Percentiles rank a stretch among this genome's conserved stretches.
Conservation (phyloP, 169 alveolate genomes). For the Plasmodium sp. region DNA sequence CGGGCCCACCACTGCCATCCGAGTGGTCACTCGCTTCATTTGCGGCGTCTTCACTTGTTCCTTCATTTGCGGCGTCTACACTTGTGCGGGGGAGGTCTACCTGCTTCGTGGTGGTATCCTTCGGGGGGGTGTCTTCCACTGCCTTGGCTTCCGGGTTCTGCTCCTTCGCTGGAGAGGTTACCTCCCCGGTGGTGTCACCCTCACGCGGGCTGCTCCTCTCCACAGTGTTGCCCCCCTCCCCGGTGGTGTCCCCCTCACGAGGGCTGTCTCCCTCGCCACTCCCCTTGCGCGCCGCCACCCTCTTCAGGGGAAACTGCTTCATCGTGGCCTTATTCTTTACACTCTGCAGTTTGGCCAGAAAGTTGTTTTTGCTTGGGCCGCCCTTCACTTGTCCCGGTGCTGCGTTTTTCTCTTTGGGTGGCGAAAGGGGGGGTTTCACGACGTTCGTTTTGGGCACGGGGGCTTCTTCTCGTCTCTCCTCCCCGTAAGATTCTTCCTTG, state of each 20-base stretch:
- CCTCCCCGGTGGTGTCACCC: not conserved
- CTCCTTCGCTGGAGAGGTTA: not conserved
- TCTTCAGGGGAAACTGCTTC: not conserved
- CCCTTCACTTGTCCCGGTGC: not conserved
- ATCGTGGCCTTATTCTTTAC: not conserved
- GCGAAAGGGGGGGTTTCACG: not conserved
- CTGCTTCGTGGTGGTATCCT: not conserved
- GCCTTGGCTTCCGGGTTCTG: not conserved
- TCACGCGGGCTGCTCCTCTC: not conserved
- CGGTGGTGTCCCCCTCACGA: not conserved
- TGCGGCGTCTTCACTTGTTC: not conserved
- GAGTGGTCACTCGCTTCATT: not conserved
- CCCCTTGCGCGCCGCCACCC: not conserved
- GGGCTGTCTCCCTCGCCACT: not conserved
- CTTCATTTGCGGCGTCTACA: not conserved
- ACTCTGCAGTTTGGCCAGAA: not conserved
- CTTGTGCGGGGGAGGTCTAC: not conserved
- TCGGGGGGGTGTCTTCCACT: not conserved
- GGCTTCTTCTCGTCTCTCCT: not conserved
- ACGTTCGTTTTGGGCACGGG: not conserved
- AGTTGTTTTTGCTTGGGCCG: not conserved
- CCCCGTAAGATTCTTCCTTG: not conserved
- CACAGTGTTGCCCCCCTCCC: no score
- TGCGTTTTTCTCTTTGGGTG: not conserved
- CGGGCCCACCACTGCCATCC: not conserved